Conservation (phyloP, 2,329 filamentous ascomycete species). For the Diaporthe citri region DNA sequence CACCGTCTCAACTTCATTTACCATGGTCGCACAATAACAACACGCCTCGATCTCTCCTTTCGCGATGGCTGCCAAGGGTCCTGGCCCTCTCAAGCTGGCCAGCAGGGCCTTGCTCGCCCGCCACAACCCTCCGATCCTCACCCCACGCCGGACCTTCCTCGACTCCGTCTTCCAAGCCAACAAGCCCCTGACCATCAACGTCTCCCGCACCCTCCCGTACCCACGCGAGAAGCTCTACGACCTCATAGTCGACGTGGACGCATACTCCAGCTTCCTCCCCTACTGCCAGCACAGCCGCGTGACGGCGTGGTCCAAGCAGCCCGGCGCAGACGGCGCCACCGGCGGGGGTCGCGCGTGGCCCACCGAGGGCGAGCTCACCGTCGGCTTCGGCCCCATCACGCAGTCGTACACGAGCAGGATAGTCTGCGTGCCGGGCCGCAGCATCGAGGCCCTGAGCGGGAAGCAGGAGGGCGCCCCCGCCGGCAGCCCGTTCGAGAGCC, state of each 20-base stretch:
- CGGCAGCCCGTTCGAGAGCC: conserved; percentile 66
- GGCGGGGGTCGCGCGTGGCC: conserved; percentile 68
- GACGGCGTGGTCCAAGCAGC: conserved; percentile 74
- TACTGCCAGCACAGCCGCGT: conserved; percentile 86
- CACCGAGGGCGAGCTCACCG: conserved; percentile 80
- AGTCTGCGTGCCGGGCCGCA: conserved; percentile 78
- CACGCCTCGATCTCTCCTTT: background rate
- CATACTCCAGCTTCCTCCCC: conserved; percentile 89
- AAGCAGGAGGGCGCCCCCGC: conserved; percentile 52
- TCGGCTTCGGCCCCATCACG: conserved; percentile 86
- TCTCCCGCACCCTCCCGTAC: conserved; percentile 83
- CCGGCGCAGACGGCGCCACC: conserved; percentile 55
- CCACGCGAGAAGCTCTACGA: conserved; percentile 78
- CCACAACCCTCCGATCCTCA: background rate
- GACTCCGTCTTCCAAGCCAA: conserved; percentile 45
- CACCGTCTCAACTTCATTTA: background rate
- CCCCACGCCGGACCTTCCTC: conserved; percentile 38
- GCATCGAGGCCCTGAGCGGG: conserved; percentile 84
- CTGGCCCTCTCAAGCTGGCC: conserved; percentile 33
- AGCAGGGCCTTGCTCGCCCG: conserved; percentile 4
- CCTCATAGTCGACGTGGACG: conserved; percentile 88
- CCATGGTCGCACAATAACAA: conserved; percentile 31
- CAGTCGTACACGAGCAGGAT: conserved; percentile 87
- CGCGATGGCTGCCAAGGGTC: conserved; percentile 35
- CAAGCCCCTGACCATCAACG: conserved; percentile 73